Percentiles rank a stretch among this genome's conserved stretches.
phyloP scores from a whole-genome alignment of 2,329 filamentous ascomycete genomes.

The Ophiostoma montium region DNA sequence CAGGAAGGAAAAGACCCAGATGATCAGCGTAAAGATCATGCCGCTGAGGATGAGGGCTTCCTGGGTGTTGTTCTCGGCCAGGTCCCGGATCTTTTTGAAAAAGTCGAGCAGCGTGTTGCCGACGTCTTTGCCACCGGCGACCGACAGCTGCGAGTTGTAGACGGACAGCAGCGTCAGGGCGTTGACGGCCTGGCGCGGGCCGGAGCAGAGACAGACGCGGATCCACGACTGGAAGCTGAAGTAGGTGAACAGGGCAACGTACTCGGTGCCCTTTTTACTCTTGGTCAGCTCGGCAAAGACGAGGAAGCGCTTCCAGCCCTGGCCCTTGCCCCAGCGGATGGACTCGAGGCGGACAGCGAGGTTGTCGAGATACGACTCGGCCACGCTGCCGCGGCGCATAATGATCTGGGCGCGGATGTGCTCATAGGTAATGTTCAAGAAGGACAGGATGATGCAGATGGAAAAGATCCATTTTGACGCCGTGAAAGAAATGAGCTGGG shows the following conservation, averaged over 20 bases:
- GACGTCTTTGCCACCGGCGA: slow-evolving; percentile 35
- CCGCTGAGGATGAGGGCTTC: slow-evolving; percentile 74
- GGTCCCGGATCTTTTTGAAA: slow-evolving; percentile 63
- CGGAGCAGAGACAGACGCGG: slow-evolving; percentile 78
- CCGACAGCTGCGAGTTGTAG: slow-evolving; percentile 60
- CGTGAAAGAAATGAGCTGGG: slow-evolving; percentile 51
- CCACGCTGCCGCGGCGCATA: slow-evolving; percentile 72
- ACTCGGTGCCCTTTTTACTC: slow-evolving; percentile 80
- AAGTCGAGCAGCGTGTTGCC: slow-evolving; percentile 58
- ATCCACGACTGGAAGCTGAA: slow-evolving; percentile 71
- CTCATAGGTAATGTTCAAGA: slow-evolving; percentile 67
- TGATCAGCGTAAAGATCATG: slow-evolving; percentile 82
- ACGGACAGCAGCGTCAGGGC: slow-evolving; percentile 78
- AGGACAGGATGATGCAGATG: slow-evolving; percentile 80
- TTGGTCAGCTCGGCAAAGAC: slow-evolving; percentile 86
- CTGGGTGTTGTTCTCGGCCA: slow-evolving; percentile 59
- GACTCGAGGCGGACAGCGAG: slow-evolving; percentile 76
- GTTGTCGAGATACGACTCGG: slow-evolving; percentile 81
- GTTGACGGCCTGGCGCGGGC: slow-evolving; percentile 83
- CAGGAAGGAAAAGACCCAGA: slow-evolving; percentile 75
- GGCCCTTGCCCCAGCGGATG: slow-evolving; percentile 56
- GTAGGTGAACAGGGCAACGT: slow-evolving; percentile 81
- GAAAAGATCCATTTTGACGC: slow-evolving; percentile 93
- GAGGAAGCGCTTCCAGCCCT: slow-evolving; percentile 80
- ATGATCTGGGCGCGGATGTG: slow-evolving; percentile 67